Evolutionary conservation across 2,329 filamentous ascomycete species (phyloP).

Genomic region (Fusarium sp.): DNA sequence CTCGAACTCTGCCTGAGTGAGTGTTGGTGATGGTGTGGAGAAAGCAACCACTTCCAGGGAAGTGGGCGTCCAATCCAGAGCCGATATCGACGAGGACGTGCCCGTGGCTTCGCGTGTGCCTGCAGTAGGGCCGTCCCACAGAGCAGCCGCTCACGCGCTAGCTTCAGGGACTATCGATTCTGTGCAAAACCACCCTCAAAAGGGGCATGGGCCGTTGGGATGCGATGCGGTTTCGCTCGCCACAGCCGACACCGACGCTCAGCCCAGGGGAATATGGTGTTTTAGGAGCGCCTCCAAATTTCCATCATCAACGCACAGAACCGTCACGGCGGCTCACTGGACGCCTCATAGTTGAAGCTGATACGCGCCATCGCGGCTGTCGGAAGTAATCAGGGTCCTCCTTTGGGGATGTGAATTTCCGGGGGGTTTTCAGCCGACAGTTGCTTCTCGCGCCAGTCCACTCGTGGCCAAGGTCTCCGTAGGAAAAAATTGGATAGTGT

Average conservation of each 20-base stretch:
- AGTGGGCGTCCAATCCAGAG: slow-evolving; percentile 13
- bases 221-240: slow-evolving; percentile 14
- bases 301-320: slow-evolving; percentile 4
- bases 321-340: slow-evolving; percentile 14
- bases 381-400: not conserved
- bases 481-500: slow-evolving; percentile 7
- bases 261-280: slow-evolving; percentile 2
- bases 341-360: slow-evolving; percentile 21
- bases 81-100: slow-evolving; percentile 11
- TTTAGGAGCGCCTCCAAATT: slow-evolving; percentile 10
- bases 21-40: slow-evolving; percentile 6
- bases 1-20: slow-evolving; percentile 2
- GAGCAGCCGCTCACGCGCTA: slow-evolving; percentile 17
- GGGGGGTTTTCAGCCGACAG: slow-evolving; percentile 1
- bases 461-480: not conserved
- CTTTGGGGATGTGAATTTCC: not conserved
- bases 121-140: slow-evolving; percentile 27
- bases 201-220: not conserved
- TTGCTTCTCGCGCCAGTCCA: slow-evolving; percentile 11
- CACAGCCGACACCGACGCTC: slow-evolving; percentile 18
- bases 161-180: slow-evolving; percentile 40
- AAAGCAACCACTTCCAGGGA: not conserved
- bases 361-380: not conserved
- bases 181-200: slow-evolving; percentile 3
- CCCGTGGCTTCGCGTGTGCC: slow-evolving; percentile 31